Base-by-base conservation (phyloP, 2,329 filamentous ascomycete genomes). In the Massarina eburnea region DNA sequence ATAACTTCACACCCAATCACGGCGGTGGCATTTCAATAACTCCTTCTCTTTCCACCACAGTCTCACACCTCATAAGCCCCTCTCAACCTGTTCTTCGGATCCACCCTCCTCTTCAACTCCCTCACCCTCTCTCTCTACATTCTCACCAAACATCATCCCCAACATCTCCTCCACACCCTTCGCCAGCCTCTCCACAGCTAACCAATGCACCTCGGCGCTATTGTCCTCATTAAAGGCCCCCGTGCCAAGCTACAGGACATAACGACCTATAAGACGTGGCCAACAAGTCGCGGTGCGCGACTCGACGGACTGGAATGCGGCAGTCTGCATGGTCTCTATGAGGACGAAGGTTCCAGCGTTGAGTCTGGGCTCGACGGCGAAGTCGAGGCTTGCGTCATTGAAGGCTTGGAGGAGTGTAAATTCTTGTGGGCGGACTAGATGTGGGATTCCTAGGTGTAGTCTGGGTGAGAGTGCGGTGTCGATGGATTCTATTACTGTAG, bases 281-380 rank as follows among this genome's bases (percentile, higher is more conserved):
- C 45, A 54, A 12, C 40, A 51, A 8, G 51, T 52, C 8, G 35
- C 51, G 8, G 40, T n/a, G 7, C 39, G 40, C 5, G 46, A 49
- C 19, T 46, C 38, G 15, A 46, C 45, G 6, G 45, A 32, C 22
- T 52, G 40, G 46, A 56, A 54, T 9, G 52, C 47, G n/a, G 37
- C 19, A 42, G 39, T 52, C 27, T 56, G 53, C 53, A 54, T 56
- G 3, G 54, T 37, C 29, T 56, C 53, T 10, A 56, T 52, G 3
- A 54, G 36, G 3, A 54, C 51, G 33, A 56, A 48, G 12, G 51
- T 54, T 9, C 53, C 53, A 9, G 48, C 53, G 32, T 45, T 54
- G 30, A 50, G 33, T 18, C 40, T 46, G 17, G 53, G 53, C 18
- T 56, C 45, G 24, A 26, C 24, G 24, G 7, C 12, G 24, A 26